Base-by-base conservation (phyloP, 129 eudicot genomes). In the Calendula officinalis region DNA sequence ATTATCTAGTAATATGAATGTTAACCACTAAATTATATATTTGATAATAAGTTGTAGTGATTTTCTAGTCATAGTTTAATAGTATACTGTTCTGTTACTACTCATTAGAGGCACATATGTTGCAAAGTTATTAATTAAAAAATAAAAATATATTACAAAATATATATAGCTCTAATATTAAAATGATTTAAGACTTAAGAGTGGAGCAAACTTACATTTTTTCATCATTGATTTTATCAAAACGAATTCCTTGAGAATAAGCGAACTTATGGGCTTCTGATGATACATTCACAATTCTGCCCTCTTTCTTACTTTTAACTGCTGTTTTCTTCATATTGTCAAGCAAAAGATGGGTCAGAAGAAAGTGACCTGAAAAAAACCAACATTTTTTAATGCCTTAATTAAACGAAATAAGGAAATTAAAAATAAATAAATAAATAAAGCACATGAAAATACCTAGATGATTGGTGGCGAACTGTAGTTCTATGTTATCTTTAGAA, bases 381-480 rank as follows among this genome's bases (percentile, higher is more conserved):
- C 35, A 61, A 22, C 16, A 30, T 49, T 6, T 44, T 6, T 44
- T 10, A 39, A 22, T 0, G 1, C 1, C 30, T 22, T 22, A 22
- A 22, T 37, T 49, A 15, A 1, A 15, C 3, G 4, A 63, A 4
- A 48, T 8, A 43, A 10, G 16, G 2, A 45, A 45, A 15, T 45
- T 45, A 8, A 68, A 61, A 51, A 65, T 14, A 32, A 36, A 52
- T 14, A n/a, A n/a, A n/a, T n/a, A n/a, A n/a, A n/a, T n/a, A n/a
- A n/a, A n/a, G n/a, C 30, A 22, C 30, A 22, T 16, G 52, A 68
- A 51, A 47, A 59, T 83, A 92, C 98, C 98, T 62, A 92, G 51
- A 79, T 92, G 90, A 67, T 92, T 92, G 56, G 96, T 92, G 11
- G 96, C 98, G 64, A 92, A 92, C 68, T 88, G 96, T 37, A 88